These are phyloP conservation scores for Acanthochlamys bracteata DNA, from an alignment of 106 monocot species.

Conservation along the genomic window DNA sequence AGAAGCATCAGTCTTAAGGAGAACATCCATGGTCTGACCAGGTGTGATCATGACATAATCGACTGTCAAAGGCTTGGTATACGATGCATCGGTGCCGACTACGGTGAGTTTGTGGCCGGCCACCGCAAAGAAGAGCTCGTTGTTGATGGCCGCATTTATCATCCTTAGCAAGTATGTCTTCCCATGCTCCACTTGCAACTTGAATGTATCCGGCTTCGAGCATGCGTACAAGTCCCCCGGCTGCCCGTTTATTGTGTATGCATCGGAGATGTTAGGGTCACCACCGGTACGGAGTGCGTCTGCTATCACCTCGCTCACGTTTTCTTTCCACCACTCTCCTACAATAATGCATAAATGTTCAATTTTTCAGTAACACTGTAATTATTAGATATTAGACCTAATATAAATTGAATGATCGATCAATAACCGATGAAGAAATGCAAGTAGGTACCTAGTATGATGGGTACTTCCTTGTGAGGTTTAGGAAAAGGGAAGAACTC, in stretches of 20 bases:
- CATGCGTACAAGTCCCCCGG: slow-evolving; percentile 4
- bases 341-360: background rate
- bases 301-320: slow-evolving; percentile 1
- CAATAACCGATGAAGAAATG: too few species aligned
- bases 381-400: background rate
- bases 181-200: slow-evolving; percentile 27
- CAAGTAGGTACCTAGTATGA: slow-evolving; percentile 67
- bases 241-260: slow-evolving; percentile 12
- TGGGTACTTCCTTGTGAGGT: slow-evolving; percentile 36
- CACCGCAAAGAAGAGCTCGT: slow-evolving; percentile 50
- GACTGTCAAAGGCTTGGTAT: slow-evolving; percentile 38
- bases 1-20: slow-evolving; percentile 23
- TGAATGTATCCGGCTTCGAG: slow-evolving; percentile 19
- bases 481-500: slow-evolving; percentile 24
- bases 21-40: slow-evolving; percentile 53
- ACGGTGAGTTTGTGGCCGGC: slow-evolving; percentile 35
- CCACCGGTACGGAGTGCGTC: background rate
- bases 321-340: slow-evolving; percentile 63
- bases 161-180: slow-evolving; percentile 50
- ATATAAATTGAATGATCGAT: background rate
- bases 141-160: slow-evolving; percentile 40
- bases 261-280: background rate
- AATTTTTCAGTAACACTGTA: too few species aligned
- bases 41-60: slow-evolving; percentile 48
- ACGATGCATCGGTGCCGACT: slow-evolving; percentile 44